Percentiles rank a stretch among this genome's conserved stretches.
Evolutionary conservation across 202 grass and related monocot genomes (phyloP).

Genomic region (Alloteropsis angusta): DNA sequence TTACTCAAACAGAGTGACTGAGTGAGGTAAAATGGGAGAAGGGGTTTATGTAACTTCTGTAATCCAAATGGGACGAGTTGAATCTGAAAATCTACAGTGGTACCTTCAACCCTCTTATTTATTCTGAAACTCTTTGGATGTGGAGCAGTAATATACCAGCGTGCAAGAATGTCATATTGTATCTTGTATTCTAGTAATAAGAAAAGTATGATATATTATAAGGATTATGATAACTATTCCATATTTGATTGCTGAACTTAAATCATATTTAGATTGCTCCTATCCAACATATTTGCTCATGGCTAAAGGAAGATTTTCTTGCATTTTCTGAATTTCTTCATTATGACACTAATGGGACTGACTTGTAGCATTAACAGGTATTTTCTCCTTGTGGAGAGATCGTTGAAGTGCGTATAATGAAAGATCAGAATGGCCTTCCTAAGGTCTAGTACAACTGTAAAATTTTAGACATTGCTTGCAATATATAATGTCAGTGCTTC

Average conservation of each 20-base stretch:
- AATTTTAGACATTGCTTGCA: neutral
- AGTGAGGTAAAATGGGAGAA: neutral
- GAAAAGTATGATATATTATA: neutral
- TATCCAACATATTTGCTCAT: neutral
- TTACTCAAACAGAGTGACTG: neutral
- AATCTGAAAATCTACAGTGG: neutral
- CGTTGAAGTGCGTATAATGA: slow-evolving; percentile 55
- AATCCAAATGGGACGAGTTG: neutral
- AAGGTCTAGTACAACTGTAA: slow-evolving; percentile 49
- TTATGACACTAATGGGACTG: neutral
- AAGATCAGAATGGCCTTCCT: slow-evolving; percentile 49
- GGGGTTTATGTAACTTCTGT: slow-evolving; percentile 1
- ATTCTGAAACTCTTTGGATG: neutral
- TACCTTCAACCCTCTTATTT: neutral
- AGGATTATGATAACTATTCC: neutral
- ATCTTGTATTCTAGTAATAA: slow-evolving; percentile 10
- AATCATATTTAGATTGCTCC: neutral
- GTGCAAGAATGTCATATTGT: neutral
- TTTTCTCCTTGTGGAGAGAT: slow-evolving; percentile 78
- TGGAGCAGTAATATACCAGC: neutral
- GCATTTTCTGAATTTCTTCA: slow-evolving; percentile 12
- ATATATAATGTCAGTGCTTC: slow-evolving; percentile 8
- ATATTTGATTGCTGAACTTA: slow-evolving; percentile 5
- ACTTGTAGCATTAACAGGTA: slow-evolving; percentile 36
- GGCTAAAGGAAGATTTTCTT: neutral